phyloP scores from a whole-genome alignment of 805 yeast genomes.

The Gaillardinia entomophila region DNA sequence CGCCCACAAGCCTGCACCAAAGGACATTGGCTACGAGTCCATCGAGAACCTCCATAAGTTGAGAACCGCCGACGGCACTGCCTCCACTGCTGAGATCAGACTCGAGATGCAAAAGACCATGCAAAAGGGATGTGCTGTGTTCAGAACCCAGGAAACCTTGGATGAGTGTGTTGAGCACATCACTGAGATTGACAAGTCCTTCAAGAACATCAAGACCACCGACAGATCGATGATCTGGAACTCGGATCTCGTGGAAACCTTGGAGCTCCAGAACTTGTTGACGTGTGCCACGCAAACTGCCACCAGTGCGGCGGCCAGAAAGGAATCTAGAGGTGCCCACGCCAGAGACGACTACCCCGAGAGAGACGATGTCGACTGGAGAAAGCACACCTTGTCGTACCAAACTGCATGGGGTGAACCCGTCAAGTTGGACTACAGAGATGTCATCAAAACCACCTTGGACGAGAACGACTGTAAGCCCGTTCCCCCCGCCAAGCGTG shows the following conservation, averaged over 20 bases:
- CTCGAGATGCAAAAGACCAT: slow-evolving; percentile 88
- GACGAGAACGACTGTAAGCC: slow-evolving; percentile 91
- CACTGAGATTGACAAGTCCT: slow-evolving; percentile 65
- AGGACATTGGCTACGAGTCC: slow-evolving; percentile 84
- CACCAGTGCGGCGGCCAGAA: slow-evolving; percentile 86
- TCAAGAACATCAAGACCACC: slow-evolving; percentile 73
- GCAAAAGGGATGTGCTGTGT: slow-evolving; percentile 96
- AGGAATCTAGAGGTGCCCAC: slow-evolving; percentile 98
- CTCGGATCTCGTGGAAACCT: slow-evolving; percentile 91
- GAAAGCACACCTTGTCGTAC: slow-evolving; percentile 95
- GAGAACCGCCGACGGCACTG: slow-evolving; percentile 80
- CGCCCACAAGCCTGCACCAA: slow-evolving; percentile 77
- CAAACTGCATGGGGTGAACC: slow-evolving; percentile 67
- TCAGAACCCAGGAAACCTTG: slow-evolving; percentile 87
- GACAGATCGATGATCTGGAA: slow-evolving; percentile 99
- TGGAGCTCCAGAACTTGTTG: slow-evolving; percentile 92
- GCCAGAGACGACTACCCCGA: slow-evolving; percentile 97
- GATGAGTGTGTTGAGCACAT: slow-evolving; percentile 87
- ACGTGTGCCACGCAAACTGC: slow-evolving; percentile 98
- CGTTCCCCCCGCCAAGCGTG: slow-evolving; percentile 96
- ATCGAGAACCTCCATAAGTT: slow-evolving; percentile 84
- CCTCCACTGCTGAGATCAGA: slow-evolving; percentile 84
- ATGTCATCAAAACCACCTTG: slow-evolving; percentile 74
- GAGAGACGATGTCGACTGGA: slow-evolving; percentile 96
- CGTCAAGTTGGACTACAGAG: slow-evolving; percentile 77